A percentile compares a stretch with the other conserved stretches of the same genome.
These are phyloP conservation scores for Brasilioporus rufonigricans DNA, from an alignment of 768 basidiomycete genomes.

Conservation along the genomic window DNA sequence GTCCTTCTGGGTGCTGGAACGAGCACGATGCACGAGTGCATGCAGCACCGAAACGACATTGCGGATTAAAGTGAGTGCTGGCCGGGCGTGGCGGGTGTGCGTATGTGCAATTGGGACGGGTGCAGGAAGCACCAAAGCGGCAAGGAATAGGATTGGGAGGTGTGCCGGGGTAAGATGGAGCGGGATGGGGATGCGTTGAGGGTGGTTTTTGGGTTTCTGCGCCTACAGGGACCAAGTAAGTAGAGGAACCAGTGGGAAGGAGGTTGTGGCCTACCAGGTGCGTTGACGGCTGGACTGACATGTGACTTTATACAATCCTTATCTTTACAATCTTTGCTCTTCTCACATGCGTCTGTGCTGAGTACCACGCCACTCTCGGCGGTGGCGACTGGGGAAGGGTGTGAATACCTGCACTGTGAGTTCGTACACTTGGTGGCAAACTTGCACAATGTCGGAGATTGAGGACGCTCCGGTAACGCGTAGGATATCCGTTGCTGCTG, in stretches of 20 bases:
- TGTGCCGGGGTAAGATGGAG: conserved; percentile 28
- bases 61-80: conserved; percentile 41
- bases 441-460: conserved; percentile 91
- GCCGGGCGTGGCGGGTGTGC: conserved; percentile 53
- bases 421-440: conserved; percentile 91
- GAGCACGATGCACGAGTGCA: conserved; percentile 86
- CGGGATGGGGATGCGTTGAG: conserved; percentile 32
- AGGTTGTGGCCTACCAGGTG: conserved; percentile 44
- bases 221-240: conserved; percentile 21
- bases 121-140: conserved; percentile 71
- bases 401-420: conserved; percentile 84
- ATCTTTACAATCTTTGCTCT: conserved; percentile 86
- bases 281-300: conserved; percentile 80
- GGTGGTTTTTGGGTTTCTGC: conserved; percentile 36
- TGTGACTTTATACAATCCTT: conserved; percentile 92
- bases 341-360: conserved; percentile 90
- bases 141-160: conserved; percentile 44
- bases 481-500: conserved; percentile 44
- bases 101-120: conserved; percentile 66
- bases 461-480: conserved; percentile 71
- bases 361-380: conserved; percentile 92
- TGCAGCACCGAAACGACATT: conserved; percentile 79
- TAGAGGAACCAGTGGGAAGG: neutral
- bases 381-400: conserved; percentile 96
- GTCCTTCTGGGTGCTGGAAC: conserved; percentile 90